Conservation (phyloP, 768 basidiomycete species). For the Rhodotorula taiwanensis region DNA sequence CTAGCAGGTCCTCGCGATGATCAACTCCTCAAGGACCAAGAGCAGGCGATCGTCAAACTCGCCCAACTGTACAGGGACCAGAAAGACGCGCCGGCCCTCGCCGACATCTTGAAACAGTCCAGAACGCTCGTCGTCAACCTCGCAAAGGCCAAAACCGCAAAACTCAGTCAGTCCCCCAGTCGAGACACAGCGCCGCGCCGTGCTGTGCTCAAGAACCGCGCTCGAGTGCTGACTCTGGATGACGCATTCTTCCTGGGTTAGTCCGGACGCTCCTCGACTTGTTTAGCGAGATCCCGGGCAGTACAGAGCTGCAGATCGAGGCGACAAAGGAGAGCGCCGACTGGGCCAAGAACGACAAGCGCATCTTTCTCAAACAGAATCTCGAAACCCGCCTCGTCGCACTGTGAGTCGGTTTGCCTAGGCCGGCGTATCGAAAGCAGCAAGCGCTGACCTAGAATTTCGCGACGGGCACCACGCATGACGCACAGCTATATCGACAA, state of each 20-base stretch:
- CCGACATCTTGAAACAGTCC: slow-evolving; percentile 75
- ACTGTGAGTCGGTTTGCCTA: slow-evolving; percentile 46
- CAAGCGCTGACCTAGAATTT: not conserved
- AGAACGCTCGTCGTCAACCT: slow-evolving; percentile 84
- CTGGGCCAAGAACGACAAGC: slow-evolving; percentile 86
- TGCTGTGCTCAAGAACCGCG: too few species aligned
- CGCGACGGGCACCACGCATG: too few species aligned
- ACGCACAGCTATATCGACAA: slow-evolving; percentile 54
- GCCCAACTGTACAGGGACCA: slow-evolving; percentile 80
- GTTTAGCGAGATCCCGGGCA: slow-evolving; percentile 71
- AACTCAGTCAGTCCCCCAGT: slow-evolving; percentile 69
- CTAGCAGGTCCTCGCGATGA: slow-evolving; percentile 44
- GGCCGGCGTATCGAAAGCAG: too few species aligned
- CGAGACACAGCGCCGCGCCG: too few species aligned
- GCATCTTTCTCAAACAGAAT: slow-evolving; percentile 91
- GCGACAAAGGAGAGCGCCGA: slow-evolving; percentile 84
- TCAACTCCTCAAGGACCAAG: slow-evolving; percentile 67
- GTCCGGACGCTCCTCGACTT: slow-evolving; percentile 89
- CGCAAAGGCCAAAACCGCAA: slow-evolving; percentile 94
- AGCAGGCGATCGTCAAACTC: slow-evolving; percentile 73
- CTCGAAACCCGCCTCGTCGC: slow-evolving; percentile 80
- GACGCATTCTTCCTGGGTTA: too few species aligned
- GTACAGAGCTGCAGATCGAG: slow-evolving; percentile 66
- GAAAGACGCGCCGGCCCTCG: slow-evolving; percentile 51
- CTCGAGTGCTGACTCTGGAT: too few species aligned